Base-by-base conservation (phyloP, 192 early-diverging fungal species). In the Umbelopsis isabellina region DNA sequence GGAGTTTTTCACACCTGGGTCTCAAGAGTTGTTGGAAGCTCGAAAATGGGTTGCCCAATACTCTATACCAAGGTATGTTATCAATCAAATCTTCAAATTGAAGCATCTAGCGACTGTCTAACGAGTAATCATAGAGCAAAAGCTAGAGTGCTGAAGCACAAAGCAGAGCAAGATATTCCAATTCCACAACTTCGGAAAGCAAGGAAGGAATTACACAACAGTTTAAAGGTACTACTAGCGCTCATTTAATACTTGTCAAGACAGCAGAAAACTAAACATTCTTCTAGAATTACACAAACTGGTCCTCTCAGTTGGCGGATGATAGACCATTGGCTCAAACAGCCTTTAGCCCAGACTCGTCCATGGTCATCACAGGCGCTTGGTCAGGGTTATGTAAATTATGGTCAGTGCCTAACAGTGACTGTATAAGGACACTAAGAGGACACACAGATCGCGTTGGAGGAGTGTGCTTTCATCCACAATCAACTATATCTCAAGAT, bases 371-470 rank as follows among this genome's bases (percentile, higher is more conserved):
- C 10, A 97, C 93, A 4, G 93, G 89, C 13, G 87, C 95, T 16
- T 97, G 93, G 89, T 87, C 89, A 16, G 97, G 97, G 0, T 68
- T 89, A 6, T 86, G 92, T 65, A 94, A 94, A 74, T 83, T 99
- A 20, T 98, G 95, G 95, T 84, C 85, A 13, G 86, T 96, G 7
- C 94, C 97, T 10, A 79, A 85, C 8, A 93, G 88, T 70, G 83
- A 89, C 18, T 72, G 67, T n/a, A 65, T 87, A 9, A 55, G 51
- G 33, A 80, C 74, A 20, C 44, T 76, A 41, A 66, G 51, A 81
- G 95, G 96, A 0, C 97, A 99, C 69, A 88, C 82, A 5, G 95
- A 97, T 68, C 89, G 93, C 41, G 89, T 99, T 23, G 92, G 92
- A 37, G 95, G 95, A 20, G 67, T 98, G 23, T 93, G 87, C 4